Percentiles rank a stretch among this genome's conserved stretches.
Evolutionary conservation across 768 basidiomycete genomes (phyloP).

Genomic region (Rhodotorula diobovata): DNA sequence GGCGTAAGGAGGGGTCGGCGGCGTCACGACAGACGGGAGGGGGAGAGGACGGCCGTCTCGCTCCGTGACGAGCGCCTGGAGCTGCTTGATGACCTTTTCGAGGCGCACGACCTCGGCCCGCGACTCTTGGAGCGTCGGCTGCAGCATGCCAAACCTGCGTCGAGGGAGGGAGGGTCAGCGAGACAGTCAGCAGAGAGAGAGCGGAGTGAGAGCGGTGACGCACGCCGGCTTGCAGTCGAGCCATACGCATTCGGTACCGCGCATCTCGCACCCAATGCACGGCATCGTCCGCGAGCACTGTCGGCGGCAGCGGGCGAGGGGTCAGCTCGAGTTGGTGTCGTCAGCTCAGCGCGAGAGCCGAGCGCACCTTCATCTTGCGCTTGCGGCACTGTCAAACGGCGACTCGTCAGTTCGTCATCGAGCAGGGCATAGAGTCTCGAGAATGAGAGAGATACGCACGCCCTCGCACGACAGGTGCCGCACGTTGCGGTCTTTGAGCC

Average conservation of each 20-base stretch:
- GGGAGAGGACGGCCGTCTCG: not conserved
- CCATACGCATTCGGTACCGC: not conserved
- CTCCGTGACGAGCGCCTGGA: conserved; percentile 1
- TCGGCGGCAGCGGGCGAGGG: not conserved
- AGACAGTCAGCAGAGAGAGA: too few relatives aligned
- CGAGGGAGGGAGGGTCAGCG: not conserved
- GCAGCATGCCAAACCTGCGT: not conserved
- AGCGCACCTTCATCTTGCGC: not conserved
- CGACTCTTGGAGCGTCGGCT: not conserved
- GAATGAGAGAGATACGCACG: not conserved
- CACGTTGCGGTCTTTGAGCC: not conserved
- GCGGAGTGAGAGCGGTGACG: not conserved
- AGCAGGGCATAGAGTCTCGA: too few relatives aligned
- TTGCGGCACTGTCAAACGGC: not conserved
- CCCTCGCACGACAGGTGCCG: conserved; percentile 1
- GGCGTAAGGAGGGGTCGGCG: not conserved
- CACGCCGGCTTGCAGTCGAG: not conserved
- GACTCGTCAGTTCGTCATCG: not conserved
- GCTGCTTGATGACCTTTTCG: not conserved
- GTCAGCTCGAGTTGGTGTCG: not conserved
- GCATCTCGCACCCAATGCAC: not conserved
- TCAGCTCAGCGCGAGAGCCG: not conserved
- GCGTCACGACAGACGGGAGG: not conserved
- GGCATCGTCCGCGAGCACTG: conserved; percentile 8
- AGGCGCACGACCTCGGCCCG: conserved; percentile 1